phyloP scores from a whole-genome alignment of 805 yeast genomes.

The Priceomyces haplophilus region DNA sequence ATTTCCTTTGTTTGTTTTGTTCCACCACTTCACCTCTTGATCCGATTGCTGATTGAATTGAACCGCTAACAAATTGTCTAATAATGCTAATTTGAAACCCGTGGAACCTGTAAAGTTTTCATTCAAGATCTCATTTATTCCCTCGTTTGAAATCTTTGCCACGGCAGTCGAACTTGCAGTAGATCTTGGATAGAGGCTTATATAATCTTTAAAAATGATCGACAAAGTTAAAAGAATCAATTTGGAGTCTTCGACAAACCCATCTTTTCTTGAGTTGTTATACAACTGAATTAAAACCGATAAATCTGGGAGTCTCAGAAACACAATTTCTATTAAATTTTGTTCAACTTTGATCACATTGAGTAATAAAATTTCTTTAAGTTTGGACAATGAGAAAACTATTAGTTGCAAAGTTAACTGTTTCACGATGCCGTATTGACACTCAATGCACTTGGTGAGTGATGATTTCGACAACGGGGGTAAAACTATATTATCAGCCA shows the following conservation, averaged over 20 bases:
- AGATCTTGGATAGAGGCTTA: constrained; percentile 29
- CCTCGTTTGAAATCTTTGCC: constrained; percentile 16
- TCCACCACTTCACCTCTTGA: constrained; percentile 77
- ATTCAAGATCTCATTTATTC: constrained; percentile 15
- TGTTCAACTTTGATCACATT: constrained; percentile 17
- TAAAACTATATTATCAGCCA: constrained; percentile 62
- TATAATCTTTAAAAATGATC: constrained; percentile 40
- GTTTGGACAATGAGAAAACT: constrained; percentile 50
- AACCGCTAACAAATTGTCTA: constrained; percentile 53
- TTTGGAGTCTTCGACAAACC: constrained; percentile 30
- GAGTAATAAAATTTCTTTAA: constrained; percentile 36
- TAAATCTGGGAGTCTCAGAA: constrained; percentile 48
- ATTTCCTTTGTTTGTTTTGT: constrained; percentile 37
- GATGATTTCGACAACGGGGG: constrained; percentile 57
- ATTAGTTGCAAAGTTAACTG: constrained; percentile 66
- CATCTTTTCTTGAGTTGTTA: constrained; percentile 34
- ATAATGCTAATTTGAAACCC: constrained; percentile 54
- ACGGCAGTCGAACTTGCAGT: constrained; percentile 17
- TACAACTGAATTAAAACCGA: constrained; percentile 41
- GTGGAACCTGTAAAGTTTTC: constrained; percentile 17
- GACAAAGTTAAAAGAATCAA: constrained; percentile 49
- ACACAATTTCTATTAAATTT: constrained; percentile 25
- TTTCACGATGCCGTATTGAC: constrained; percentile 47
- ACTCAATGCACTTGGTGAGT: constrained; percentile 52
- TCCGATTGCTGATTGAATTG: constrained; percentile 50